Conservation (phyloP, 805 yeast genomes). For the Clavispora asparagi region DNA sequence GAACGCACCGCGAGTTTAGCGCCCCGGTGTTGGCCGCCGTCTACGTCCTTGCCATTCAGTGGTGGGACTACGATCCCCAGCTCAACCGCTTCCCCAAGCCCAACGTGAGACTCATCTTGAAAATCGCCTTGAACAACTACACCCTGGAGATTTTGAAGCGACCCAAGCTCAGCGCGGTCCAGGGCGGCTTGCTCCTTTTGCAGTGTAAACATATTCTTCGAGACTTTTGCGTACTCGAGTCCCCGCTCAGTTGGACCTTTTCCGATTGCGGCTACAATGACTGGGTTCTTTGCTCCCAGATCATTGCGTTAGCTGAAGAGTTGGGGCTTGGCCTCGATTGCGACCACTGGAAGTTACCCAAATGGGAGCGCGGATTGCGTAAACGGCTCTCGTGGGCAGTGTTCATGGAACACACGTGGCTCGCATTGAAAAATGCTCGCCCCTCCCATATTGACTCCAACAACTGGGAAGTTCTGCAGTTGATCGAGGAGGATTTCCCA, state of each 20-base stretch:
- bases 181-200: conserved; percentile 75
- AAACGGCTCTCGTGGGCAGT: conserved; percentile 95
- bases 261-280: conserved; percentile 50
- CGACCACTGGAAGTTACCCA: conserved; percentile 84
- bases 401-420: conserved; percentile 89
- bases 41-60: conserved; percentile 79
- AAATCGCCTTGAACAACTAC: conserved; percentile 56
- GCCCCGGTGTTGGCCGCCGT: conserved; percentile 91
- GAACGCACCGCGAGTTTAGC: conserved; percentile 88
- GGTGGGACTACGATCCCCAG: conserved; percentile 90
- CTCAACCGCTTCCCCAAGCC: conserved; percentile 76
- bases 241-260: conserved; percentile 12
- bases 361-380: conserved; percentile 90
- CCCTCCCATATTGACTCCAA: conserved; percentile 73
- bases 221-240: conserved; percentile 9
- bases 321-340: conserved; percentile 90
- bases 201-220: conserved; percentile 51
- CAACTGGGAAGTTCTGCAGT: conserved; percentile 74
- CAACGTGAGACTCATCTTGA: conserved; percentile 47
- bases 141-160: conserved; percentile 75
- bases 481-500: conserved; percentile 75
- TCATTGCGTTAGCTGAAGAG: conserved; percentile 84
- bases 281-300: conserved; percentile 83
- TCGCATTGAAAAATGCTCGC: conserved; percentile 71
- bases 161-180: conserved; percentile 88